Evolutionary conservation across 805 yeast species (phyloP), one percentile per base, ranked within the genome.

Genomic region (Komagataella pastoris): DNA sequence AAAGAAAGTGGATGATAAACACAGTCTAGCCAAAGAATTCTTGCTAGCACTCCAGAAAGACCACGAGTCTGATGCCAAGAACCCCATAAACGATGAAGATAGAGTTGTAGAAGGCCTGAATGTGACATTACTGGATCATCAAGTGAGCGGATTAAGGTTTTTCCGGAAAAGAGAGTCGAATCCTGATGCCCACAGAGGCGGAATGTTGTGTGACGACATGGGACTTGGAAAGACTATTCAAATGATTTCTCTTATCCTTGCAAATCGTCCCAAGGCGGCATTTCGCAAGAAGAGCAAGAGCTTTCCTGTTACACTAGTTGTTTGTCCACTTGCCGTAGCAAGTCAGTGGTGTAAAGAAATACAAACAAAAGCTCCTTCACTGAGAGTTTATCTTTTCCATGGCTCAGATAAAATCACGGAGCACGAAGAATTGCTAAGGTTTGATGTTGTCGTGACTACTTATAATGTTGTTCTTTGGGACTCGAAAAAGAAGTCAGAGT

Each of bases 221-320:
- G 96, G 96, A 17, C 69, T 88, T 14, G 96, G 96, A 50, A 88
- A 88, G 60, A 88, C 96, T 0, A 78, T 88, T 49, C 96, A 88
- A 65, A 78, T 86, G 12, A 69, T 81, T 46, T 84, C 93, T 0
- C 67, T 88, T 54, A 69, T 73, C 56, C 56, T 70, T 19, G 64
- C 67, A 5, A 67, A 71, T 54, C 49, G 45, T 19, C 55, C 61
- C 2, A 24, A 51, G n/a, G 56, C 53, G 14, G 55, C 21, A 10
- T 47, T 30, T 45, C 23, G 50, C 4, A 18, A 45, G 30, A 18
- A 36, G 30, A 21, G 51, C 17, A 48, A 55, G 24, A 56, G 54
- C 18, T 54, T 58, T 48, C 64, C 60, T 47, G 54, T 69, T 2
- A 73, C 76, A 0, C 59, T 73, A 24, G 69, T 73, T 3, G 61